A percentile compares a stretch with the other conserved stretches of the same genome.
Conservation (phyloP, 805 yeast genomes). For the Candida pseudoglaebosa region DNA sequence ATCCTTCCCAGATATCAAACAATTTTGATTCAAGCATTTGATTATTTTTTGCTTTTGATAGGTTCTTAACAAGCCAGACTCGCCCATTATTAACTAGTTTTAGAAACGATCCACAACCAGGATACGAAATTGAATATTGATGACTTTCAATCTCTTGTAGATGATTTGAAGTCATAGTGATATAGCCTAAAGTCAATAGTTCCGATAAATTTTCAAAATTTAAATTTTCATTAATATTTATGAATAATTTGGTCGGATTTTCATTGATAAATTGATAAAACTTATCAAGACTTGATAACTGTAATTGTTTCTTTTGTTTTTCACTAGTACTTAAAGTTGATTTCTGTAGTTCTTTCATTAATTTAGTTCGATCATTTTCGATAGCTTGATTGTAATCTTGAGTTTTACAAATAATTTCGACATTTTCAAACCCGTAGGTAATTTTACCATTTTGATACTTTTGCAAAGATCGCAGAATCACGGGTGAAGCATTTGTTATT, state of each 20-base stretch:
- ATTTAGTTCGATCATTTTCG: constrained; percentile 7
- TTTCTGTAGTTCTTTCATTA: constrained; percentile 1
- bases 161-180: constrained; percentile 44
- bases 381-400: constrained; percentile 20
- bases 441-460: constrained; percentile 31
- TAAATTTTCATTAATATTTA: constrained; percentile 19
- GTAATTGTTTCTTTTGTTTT: constrained; percentile 8
- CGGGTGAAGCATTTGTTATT: constrained; percentile 43
- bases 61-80: constrained; percentile 37
- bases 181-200: constrained; percentile 39
- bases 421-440: constrained; percentile 41
- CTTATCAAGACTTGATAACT: constrained; percentile 16
- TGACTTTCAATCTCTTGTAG: constrained; percentile 37
- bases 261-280: constrained; percentile 18
- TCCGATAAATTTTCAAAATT: constrained; percentile 22
- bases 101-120: constrained; percentile 48
- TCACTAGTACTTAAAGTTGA: constrained; percentile 1
- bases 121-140: constrained; percentile 42
- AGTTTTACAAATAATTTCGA: constrained; percentile 31
- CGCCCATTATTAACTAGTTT: constrained; percentile 43
- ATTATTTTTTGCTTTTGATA: constrained; percentile 34
- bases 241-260: constrained; percentile 26
- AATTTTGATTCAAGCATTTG: constrained; percentile 43
- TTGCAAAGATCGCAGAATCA: constrained; percentile 34
- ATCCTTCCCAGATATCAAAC: constrained; percentile 43